Percentiles rank a stretch among this genome's conserved stretches.
Conservation (phyloP, 1,284 basidiomycete species). For the Fomitopsis palustris region DNA sequence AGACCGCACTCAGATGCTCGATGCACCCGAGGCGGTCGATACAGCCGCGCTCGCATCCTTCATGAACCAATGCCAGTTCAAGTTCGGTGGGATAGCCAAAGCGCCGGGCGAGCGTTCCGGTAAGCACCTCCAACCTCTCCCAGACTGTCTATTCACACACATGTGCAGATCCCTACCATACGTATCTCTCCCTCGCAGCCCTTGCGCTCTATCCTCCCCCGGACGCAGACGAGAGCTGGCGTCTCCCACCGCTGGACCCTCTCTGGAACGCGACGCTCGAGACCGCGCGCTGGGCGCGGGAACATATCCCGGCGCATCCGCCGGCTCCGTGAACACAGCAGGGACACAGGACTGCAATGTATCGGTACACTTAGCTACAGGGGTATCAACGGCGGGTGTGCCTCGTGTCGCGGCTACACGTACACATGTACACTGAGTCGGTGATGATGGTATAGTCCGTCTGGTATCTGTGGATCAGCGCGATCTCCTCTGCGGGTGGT, state of each 20-base stretch:
- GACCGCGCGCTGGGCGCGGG: constrained; percentile 63
- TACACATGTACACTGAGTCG: neutral
- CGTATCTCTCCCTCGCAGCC: constrained; percentile 84
- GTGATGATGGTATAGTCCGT: neutral
- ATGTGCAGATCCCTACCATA: constrained; percentile 79
- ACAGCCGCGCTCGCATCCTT: constrained; percentile 54
- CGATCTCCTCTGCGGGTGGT: neutral
- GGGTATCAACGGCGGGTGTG: neutral
- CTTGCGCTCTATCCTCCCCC: constrained; percentile 61
- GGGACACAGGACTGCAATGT: neutral
- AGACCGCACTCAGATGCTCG: constrained; percentile 53
- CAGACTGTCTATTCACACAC: neutral
- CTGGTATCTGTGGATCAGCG: neutral
- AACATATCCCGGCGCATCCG: constrained; percentile 36
- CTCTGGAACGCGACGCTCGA: constrained; percentile 65
- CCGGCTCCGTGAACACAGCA: too few species aligned
- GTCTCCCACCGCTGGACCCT: constrained; percentile 57
- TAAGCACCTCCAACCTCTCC: constrained; percentile 27
- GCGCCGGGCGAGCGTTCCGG: constrained; percentile 75
- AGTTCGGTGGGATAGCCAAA: constrained; percentile 84
- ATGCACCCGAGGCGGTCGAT: constrained; percentile 53
- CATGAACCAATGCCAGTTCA: constrained; percentile 74
- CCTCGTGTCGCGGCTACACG: neutral
- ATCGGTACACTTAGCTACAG: neutral
- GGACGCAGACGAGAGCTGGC: constrained; percentile 44